A percentile compares a stretch with the other conserved stretches of the same genome.
phyloP scores from a whole-genome alignment of 139 green algal species.

The Edaphochlamys debaryana region DNA sequence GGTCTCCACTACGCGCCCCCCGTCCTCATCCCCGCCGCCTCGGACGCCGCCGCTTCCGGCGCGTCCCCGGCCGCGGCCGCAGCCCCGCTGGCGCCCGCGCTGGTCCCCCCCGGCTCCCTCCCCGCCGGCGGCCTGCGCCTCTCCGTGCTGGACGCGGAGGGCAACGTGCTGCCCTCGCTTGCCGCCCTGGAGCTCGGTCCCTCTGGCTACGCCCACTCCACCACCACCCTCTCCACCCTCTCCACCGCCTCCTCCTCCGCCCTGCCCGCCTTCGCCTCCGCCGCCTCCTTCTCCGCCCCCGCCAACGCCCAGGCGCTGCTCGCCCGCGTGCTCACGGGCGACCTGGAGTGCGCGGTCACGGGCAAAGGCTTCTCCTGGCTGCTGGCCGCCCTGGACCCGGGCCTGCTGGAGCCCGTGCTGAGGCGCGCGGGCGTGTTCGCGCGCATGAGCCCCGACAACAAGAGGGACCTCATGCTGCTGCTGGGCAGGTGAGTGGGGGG shows the following conservation, averaged over 20 bases:
- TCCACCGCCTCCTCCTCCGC: background rate
- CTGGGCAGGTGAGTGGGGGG: too few species aligned
- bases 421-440: slow-evolving; percentile 52
- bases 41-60: background rate
- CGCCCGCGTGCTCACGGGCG: slow-evolving; percentile 39
- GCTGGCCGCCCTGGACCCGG: background rate
- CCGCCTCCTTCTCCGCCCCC: too few species aligned
- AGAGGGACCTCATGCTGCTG: slow-evolving; percentile 64
- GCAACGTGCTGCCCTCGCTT: slow-evolving; percentile 40
- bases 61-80: background rate
- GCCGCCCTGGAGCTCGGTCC: too few species aligned
- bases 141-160: slow-evolving; percentile 54
- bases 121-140: slow-evolving; percentile 30
- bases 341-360: slow-evolving; percentile 68
- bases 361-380: slow-evolving; percentile 68
- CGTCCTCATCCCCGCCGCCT: too few species aligned
- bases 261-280: too few species aligned
- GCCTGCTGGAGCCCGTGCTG: slow-evolving; percentile 52
- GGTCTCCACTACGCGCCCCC: background rate
- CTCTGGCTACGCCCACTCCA: too few species aligned
- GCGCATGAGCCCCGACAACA: slow-evolving; percentile 67
- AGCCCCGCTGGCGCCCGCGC: too few species aligned
- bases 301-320: slow-evolving; percentile 5
- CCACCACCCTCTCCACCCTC: too few species aligned
- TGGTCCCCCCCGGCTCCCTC: too few species aligned